Evolutionary conservation across 2,329 filamentous ascomycete genomes (phyloP), one percentile per base, ranked within the genome.

Genomic region (Onygenales sp.): DNA sequence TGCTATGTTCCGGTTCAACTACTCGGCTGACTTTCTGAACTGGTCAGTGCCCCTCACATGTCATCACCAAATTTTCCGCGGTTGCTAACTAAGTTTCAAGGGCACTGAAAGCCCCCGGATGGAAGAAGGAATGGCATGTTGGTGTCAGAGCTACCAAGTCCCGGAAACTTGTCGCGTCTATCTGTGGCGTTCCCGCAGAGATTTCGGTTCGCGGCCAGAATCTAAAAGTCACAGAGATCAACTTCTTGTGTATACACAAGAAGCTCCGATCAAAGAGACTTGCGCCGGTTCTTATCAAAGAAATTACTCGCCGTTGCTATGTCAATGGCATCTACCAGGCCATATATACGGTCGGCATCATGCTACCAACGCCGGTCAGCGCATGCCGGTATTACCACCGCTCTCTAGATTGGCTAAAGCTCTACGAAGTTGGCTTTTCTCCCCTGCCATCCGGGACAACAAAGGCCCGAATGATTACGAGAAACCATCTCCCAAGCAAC

Each of bases 181-280:
- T 98, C 67, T 94, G 90, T 42, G 93, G 90, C 61, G 88, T 97
- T 45, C 93, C 93, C 1, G 85, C 93, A 56, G 80, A 85, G 59
- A 77, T 98, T 54, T 84, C 86, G 51, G 84, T 98, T 43, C 87
- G 91, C 58, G 77, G 86, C 55, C 87, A 87, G 55, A 74, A 81
- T 54, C 73, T 98, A 56, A 81, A 84, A 58, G 85, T 87, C 61
- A 90, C 88, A 48, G 93, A 98, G 70, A 93, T 98, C 73, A 98
- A 98, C 76, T 98, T 97, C 73, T 84, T 98, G 60, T 95, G 91
- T 66, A 86, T 98, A 53, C 93, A 98, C 78, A 97, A 97, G 78
- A 97, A 97, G 74, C 83, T 98, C 35, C 88, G 93, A 50, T 84
- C 87, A 54, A 96, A 97, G 76, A 85, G 93, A 52, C 82, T 98